phyloP scores from a whole-genome alignment of 2,329 filamentous ascomycete genomes.

The Trichoderma semiorbis region DNA sequence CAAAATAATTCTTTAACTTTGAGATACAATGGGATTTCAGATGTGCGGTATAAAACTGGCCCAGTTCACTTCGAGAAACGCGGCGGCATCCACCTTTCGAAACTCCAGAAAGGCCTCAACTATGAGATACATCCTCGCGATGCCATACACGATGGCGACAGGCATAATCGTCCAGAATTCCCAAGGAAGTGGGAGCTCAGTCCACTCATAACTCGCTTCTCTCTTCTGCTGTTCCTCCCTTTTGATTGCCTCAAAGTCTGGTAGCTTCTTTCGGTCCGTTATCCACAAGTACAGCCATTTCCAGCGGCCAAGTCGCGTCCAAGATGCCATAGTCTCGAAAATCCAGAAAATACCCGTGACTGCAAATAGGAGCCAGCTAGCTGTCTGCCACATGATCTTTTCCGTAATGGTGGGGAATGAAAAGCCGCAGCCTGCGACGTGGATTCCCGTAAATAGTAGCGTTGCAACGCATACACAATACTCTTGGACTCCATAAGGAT shows the following conservation, averaged over 20 bases:
- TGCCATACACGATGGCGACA: background rate
- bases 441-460: background rate
- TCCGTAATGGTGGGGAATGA: background rate
- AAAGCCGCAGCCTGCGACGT: background rate
- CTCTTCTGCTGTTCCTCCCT: background rate
- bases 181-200: background rate
- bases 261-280: background rate
- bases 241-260: background rate
- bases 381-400: background rate
- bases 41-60: background rate
- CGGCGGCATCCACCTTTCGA: background rate
- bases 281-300: background rate
- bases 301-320: background rate
- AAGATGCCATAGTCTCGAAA: background rate
- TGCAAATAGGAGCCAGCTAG: background rate
- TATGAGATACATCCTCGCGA: background rate
- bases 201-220: background rate
- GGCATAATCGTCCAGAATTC: background rate
- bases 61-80: background rate
- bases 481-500: background rate
- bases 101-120: background rate
- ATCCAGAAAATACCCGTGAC: background rate
- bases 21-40: rapidly evolving
- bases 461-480: background rate
- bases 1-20: background rate